Evolutionary conservation across 768 basidiomycete species (phyloP).

Genomic region (Lactarius quietus): DNA sequence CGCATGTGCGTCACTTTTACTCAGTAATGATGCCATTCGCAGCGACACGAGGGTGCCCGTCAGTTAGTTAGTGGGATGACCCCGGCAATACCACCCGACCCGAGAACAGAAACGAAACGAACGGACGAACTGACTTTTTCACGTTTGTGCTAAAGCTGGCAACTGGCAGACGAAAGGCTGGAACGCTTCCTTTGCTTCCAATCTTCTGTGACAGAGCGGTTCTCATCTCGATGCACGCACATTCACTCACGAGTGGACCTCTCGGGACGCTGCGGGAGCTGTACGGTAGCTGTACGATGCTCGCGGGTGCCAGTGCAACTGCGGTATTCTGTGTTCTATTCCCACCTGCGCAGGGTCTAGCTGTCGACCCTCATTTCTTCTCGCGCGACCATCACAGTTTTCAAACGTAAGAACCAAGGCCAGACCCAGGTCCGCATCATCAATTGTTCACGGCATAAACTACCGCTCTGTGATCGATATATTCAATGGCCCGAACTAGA

Average conservation of each 20-base stretch:
- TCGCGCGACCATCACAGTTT: neutral
- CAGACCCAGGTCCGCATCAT: neutral
- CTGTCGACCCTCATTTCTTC: neutral
- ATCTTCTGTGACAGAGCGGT: neutral
- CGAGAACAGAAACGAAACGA: neutral
- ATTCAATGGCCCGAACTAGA: neutral
- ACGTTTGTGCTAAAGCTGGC: neutral
- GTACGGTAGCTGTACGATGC: neutral
- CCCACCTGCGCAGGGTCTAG: neutral
- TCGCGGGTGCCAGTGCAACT: neutral
- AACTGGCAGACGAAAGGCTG: neutral
- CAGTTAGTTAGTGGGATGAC: neutral
- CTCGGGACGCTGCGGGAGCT: neutral
- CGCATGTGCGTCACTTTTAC: neutral
- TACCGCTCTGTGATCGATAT: neutral
- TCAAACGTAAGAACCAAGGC: neutral
- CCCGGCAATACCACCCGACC: neutral
- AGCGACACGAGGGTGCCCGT: neutral
- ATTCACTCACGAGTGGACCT: neutral
- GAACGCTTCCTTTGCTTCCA: neutral
- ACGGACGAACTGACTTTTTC: neutral
- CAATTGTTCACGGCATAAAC: neutral
- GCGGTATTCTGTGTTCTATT: neutral
- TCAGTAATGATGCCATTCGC: neutral
- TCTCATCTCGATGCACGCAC: neutral